Percentiles rank a stretch among this genome's conserved stretches.
Conservation (phyloP, 1,284 basidiomycete genomes). For the Tremellales sp. region DNA sequence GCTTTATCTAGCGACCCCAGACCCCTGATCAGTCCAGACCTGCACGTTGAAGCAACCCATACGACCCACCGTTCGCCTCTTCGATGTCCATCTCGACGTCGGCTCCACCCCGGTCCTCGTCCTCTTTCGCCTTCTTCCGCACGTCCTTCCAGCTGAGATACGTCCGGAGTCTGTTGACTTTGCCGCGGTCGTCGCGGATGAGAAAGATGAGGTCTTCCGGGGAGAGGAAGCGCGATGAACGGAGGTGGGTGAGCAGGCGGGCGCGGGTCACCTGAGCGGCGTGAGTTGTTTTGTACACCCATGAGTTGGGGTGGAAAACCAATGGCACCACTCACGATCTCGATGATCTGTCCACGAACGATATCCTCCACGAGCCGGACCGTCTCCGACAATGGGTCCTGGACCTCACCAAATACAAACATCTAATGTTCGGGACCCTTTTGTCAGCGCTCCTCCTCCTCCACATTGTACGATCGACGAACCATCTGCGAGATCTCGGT, state of each 20-base stretch:
- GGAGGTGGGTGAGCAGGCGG: constrained; percentile 71
- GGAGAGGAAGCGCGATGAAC: constrained; percentile 77
- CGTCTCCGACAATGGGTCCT: constrained; percentile 81
- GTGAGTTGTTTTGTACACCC: neutral
- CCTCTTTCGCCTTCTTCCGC: constrained; percentile 89
- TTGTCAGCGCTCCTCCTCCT: neutral
- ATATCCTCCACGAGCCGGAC: constrained; percentile 93
- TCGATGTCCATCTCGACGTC: constrained; percentile 69
- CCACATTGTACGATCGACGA: constrained; percentile 10
- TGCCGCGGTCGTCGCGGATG: constrained; percentile 89
- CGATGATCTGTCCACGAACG: constrained; percentile 86
- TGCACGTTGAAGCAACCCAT: neutral
- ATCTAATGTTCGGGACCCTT: constrained; percentile 56
- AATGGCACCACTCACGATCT: constrained; percentile 61
- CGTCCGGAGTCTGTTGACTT: constrained; percentile 86
- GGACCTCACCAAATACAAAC: constrained; percentile 95
- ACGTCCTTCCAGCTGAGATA: constrained; percentile 99
- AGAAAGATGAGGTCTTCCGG: constrained; percentile 96
- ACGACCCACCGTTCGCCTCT: constrained; percentile 59
- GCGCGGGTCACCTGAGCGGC: constrained; percentile 77
- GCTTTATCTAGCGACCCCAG: constrained; percentile 60
- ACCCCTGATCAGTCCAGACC: constrained; percentile 3
- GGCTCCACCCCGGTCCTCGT: constrained; percentile 50
- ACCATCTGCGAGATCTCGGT: constrained; percentile 83
- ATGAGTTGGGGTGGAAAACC: neutral